A percentile compares a stretch with the other conserved stretches of the same genome.
Conservation (phyloP, 208 protist genomes). For the Phytomonas francai region DNA sequence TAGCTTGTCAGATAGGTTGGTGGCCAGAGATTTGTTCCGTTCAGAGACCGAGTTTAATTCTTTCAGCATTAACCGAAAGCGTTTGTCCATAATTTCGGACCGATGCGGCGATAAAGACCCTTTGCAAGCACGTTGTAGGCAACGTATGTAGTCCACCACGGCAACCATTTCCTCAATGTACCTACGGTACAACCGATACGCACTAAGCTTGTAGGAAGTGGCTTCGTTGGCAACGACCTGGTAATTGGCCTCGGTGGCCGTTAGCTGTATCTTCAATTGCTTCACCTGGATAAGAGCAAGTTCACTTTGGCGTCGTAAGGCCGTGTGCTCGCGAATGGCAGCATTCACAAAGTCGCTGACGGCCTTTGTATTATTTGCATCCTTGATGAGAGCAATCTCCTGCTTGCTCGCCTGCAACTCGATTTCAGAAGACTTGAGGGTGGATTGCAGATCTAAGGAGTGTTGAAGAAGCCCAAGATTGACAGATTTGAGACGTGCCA, state of each 20-base stretch:
- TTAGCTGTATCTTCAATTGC: conserved; percentile 61
- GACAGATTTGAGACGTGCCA: conserved; percentile 81
- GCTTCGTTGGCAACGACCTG: conserved; percentile 83
- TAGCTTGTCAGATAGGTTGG: conserved; percentile 45
- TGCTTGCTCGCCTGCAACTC: conserved; percentile 54
- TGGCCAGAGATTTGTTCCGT: conserved; percentile 32
- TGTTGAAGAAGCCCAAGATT: conserved; percentile 80
- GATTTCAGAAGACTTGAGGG: conserved; percentile 50
- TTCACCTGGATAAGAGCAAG: conserved; percentile 70
- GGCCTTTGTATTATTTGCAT: conserved; percentile 38
- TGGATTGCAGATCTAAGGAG: conserved; percentile 63
- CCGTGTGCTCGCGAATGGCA: conserved; percentile 73
- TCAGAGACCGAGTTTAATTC: conserved; percentile 33
- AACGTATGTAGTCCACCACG: conserved; percentile 75
- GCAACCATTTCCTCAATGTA: conserved; percentile 68
- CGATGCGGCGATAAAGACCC: conserved; percentile 61
- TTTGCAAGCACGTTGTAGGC: conserved; percentile 47
- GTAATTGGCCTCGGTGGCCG: conserved; percentile 79
- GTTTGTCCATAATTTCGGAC: conserved; percentile 57
- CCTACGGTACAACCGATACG: conserved; percentile 74
- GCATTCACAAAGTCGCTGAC: conserved; percentile 79
- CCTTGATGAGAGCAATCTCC: conserved; percentile 72
- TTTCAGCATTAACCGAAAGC: conserved; percentile 29
- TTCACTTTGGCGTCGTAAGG: conserved; percentile 69
- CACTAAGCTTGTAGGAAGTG: conserved; percentile 69